These are phyloP conservation scores for Tilletia walkeri DNA, from an alignment of 1,284 basidiomycete species.

Conservation along the genomic window DNA sequence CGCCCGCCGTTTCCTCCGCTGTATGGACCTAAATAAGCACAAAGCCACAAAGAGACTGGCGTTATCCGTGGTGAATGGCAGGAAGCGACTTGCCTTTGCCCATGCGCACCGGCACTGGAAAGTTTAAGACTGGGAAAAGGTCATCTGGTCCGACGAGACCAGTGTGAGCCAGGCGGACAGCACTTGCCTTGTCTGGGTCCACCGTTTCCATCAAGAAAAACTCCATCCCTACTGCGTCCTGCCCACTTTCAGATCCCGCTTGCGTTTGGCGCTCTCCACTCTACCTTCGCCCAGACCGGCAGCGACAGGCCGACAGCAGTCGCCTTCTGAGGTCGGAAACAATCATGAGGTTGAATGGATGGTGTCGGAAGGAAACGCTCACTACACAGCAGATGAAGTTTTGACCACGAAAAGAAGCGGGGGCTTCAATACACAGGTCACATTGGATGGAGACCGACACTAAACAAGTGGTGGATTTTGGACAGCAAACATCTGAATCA, in stretches of 20 bases:
- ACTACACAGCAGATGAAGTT: too few relatives aligned
- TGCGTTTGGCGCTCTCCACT: too few relatives aligned
- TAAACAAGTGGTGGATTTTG: too few relatives aligned
- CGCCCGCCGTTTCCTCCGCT: not conserved
- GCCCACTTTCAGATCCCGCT: not conserved
- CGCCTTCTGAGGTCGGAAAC: too few relatives aligned
- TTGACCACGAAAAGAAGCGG: too few relatives aligned
- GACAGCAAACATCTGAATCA: too few relatives aligned
- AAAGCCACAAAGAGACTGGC: not conserved
- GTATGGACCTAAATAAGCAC: not conserved
- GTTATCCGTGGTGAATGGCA: not conserved
- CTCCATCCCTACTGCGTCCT: constrained; percentile 1
- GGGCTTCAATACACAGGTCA: too few relatives aligned
- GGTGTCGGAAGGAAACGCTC: too few relatives aligned
- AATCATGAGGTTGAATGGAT: too few relatives aligned
- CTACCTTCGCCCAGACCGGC: too few relatives aligned
- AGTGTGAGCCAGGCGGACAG: not conserved
- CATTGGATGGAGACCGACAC: too few relatives aligned
- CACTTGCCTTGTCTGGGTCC: not conserved
- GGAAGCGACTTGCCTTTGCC: constrained; percentile 3
- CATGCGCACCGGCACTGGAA: constrained; percentile 3
- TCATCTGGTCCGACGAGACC: constrained; percentile 4
- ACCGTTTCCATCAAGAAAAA: not conserved
- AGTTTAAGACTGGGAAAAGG: not conserved
- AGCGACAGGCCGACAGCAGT: too few relatives aligned